Evolutionary conservation across 192 early-diverging fungal species (phyloP).

Genomic region (Umbelopsis isabellina): DNA sequence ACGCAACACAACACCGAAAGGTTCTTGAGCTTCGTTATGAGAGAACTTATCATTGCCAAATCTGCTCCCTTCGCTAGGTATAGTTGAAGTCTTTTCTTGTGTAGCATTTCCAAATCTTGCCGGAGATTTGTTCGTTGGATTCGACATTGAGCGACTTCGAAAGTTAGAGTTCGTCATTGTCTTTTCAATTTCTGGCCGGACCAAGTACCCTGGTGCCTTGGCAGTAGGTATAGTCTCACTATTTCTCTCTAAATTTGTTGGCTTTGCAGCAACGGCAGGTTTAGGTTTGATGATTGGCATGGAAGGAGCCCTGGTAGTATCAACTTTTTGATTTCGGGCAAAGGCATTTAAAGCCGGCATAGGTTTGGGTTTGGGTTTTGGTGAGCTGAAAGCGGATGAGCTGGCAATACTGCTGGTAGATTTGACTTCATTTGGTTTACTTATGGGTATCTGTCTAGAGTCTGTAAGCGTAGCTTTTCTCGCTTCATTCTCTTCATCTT

Average conservation of each 20-base stretch:
- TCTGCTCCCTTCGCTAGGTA: neutral
- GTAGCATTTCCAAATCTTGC: neutral
- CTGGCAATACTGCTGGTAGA: no score
- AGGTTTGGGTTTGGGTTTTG: neutral
- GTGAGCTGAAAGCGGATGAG: neutral
- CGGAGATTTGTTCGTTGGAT: neutral
- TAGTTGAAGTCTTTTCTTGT: neutral
- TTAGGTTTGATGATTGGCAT: neutral
- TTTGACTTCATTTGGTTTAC: no score
- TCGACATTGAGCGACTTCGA: constrained; percentile 16
- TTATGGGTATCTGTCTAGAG: no score
- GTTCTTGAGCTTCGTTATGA: neutral
- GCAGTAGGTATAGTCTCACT: neutral
- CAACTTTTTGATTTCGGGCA: neutral
- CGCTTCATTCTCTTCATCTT: constrained; percentile 9
- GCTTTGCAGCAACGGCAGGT: constrained; percentile 1
- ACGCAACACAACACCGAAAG: neutral
- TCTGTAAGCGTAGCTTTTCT: neutral
- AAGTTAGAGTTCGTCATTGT: neutral
- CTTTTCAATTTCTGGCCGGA: neutral
- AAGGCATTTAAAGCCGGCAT: neutral
- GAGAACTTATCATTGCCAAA: constrained; percentile 15
- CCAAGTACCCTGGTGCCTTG: neutral
- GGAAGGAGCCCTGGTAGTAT: neutral
- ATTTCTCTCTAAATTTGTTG: neutral